These are phyloP conservation scores for Pseudocercospora pini-densiflorae DNA, from an alignment of 2,329 filamentous ascomycete species.

Conservation along the genomic window DNA sequence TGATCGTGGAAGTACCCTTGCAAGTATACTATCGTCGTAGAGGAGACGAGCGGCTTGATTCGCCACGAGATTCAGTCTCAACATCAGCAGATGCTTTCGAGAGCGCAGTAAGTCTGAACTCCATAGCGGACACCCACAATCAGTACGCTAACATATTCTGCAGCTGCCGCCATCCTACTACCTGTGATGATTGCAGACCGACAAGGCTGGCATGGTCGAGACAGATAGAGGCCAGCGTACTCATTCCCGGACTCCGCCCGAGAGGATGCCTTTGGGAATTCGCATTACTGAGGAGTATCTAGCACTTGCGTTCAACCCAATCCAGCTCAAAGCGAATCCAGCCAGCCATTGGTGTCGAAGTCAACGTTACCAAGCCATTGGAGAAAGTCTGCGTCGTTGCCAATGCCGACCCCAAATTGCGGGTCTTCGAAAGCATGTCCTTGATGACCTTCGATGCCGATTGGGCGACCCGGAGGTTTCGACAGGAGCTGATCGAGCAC, in stretches of 20 bases:
- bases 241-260: too few relatives aligned
- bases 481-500: conserved; percentile 28
- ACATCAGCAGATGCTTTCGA: background rate
- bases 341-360: conserved; percentile 22
- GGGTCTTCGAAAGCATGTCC: conserved; percentile 5
- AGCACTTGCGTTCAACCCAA: too few relatives aligned
- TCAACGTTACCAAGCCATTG: conserved; percentile 28
- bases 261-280: too few relatives aligned
- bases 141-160: background rate
- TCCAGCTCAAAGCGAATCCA: conserved; percentile 11
- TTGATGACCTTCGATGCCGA: background rate
- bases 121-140: background rate
- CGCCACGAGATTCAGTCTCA: background rate
- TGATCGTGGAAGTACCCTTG: background rate
- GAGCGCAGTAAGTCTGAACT: background rate
- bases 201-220: background rate
- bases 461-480: background rate
- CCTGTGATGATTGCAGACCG: background rate
- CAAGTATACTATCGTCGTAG: background rate
- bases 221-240: too few relatives aligned
- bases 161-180: background rate
- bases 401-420: conserved; percentile 22
- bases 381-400: conserved; percentile 29
- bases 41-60: background rate
- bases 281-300: background rate